Conservation (phyloP, 257 asterid species). For the Ophiorrhiza pumila region DNA sequence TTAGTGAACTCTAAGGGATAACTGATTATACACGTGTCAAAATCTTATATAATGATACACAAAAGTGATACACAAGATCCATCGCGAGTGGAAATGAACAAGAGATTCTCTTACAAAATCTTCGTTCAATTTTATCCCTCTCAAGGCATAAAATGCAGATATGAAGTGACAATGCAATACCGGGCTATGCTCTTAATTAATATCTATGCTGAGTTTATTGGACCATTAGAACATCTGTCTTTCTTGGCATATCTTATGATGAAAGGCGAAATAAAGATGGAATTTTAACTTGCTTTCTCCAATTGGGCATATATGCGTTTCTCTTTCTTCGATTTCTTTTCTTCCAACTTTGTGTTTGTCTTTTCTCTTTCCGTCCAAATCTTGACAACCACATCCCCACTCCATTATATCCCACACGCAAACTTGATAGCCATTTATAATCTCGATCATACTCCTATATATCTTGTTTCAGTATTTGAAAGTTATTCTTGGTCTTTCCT, state of each 20-base stretch:
- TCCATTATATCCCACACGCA: background rate
- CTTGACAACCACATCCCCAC: background rate
- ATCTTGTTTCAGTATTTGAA: background rate
- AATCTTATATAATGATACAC: no score
- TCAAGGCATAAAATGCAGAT: background rate
- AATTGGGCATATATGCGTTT: constrained; percentile 19
- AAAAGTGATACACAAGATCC: no score
- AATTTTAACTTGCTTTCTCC: constrained; percentile 11
- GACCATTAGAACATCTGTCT: no score
- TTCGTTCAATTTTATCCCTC: background rate
- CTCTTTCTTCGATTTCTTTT: constrained; percentile 1
- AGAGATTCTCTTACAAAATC: background rate
- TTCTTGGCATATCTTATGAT: background rate
- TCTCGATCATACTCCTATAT: background rate
- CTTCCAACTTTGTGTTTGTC: background rate
- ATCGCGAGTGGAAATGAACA: background rate
- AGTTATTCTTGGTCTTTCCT: background rate
- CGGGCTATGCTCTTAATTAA: no score
- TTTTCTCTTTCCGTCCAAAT: constrained; percentile 12
- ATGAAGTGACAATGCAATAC: no score
- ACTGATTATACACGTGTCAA: no score
- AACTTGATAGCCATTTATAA: constrained; percentile 1
- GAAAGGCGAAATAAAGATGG: background rate
- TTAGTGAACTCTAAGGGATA: no score
- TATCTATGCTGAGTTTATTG: no score